A percentile compares a stretch with the other conserved stretches of the same genome.
phyloP scores from a whole-genome alignment of 352 stramenopile genomes.

The Pythium biforme region DNA sequence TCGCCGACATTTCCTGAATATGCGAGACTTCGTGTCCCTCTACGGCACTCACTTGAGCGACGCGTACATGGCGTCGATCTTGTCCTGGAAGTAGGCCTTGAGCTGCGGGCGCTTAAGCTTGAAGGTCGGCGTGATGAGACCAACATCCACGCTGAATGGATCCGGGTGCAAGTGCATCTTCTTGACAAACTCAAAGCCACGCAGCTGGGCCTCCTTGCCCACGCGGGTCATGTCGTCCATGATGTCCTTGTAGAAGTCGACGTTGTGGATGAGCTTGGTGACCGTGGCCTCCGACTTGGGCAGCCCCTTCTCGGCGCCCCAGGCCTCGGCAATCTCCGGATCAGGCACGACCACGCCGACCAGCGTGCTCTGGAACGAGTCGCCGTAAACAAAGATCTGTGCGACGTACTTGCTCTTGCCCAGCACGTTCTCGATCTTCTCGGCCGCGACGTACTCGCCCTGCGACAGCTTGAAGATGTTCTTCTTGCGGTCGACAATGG shows the following conservation, averaged over 20 bases:
- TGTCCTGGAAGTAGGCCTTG: constrained; percentile 44
- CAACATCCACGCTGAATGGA: constrained; percentile 91
- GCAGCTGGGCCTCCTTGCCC: constrained; percentile 58
- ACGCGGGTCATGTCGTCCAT: constrained; percentile 41
- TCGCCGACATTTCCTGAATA: too few relatives aligned
- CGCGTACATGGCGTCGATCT: constrained; percentile 59
- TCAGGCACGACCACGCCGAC: constrained; percentile 93
- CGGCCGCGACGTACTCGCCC: constrained; percentile 96
- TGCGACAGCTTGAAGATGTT: constrained; percentile 96
- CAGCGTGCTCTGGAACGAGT: constrained; percentile 93
- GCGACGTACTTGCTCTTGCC: constrained; percentile 91
- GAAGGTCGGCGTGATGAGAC: constrained; percentile 93
- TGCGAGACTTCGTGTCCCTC: not conserved
- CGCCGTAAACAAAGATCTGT: constrained; percentile 96
- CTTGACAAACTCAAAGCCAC: constrained; percentile 92
- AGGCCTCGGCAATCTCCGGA: constrained; percentile 55
- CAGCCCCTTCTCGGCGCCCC: constrained; percentile 58
- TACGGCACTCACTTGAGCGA: constrained; percentile 1
- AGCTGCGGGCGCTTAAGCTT: constrained; percentile 92
- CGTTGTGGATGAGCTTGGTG: constrained; percentile 30
- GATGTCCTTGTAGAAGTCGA: constrained; percentile 31
- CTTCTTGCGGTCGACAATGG: constrained; percentile 92
- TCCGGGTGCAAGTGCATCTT: constrained; percentile 85
- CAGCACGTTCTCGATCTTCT: constrained; percentile 97
- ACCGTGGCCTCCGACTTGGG: constrained; percentile 31